Evolutionary conservation across 2,329 filamentous ascomycete genomes (phyloP).

Genomic region (Ophiostoma triangulosporum): DNA sequence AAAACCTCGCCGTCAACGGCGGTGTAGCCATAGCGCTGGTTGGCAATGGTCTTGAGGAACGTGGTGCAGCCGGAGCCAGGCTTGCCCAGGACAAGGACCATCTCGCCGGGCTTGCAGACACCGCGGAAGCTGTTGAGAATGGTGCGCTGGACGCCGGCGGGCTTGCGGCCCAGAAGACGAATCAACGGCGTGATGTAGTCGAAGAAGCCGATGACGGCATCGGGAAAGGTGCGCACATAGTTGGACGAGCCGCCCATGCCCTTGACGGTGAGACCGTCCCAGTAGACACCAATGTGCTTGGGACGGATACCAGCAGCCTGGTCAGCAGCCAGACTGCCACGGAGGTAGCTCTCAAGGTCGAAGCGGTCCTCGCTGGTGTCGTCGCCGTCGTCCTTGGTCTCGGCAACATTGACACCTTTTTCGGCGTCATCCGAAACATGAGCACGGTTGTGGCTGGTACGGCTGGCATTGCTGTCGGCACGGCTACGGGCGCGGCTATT

Average conservation of each 20-base stretch:
- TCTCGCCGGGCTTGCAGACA: slow-evolving; percentile 67
- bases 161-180: slow-evolving; percentile 48
- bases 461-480: slow-evolving; percentile 32
- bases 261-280: slow-evolving; percentile 63
- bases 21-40: slow-evolving; percentile 47
- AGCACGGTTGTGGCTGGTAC: slow-evolving; percentile 25
- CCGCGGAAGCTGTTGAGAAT: slow-evolving; percentile 62
- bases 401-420: slow-evolving; percentile 26
- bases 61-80: slow-evolving; percentile 62
- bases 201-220: slow-evolving; percentile 64
- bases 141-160: slow-evolving; percentile 57
- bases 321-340: slow-evolving; percentile 58
- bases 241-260: slow-evolving; percentile 64
- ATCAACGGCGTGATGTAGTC: slow-evolving; percentile 55
- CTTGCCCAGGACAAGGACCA: slow-evolving; percentile 70
- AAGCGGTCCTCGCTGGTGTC: slow-evolving; percentile 43
- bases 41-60: slow-evolving; percentile 54
- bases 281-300: slow-evolving; percentile 69
- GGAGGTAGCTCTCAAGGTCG: slow-evolving; percentile 61
- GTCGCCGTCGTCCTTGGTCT: slow-evolving; percentile 21
- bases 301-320: slow-evolving; percentile 64
- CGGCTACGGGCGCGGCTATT: slow-evolving; percentile 29
- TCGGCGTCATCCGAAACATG: slow-evolving; percentile 38
- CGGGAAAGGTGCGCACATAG: slow-evolving; percentile 60
- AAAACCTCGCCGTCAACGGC: slow-evolving; percentile 52